Evolutionary conservation across 2,329 filamentous ascomycete species (phyloP).

Genomic region (Aspergillus sp.): DNA sequence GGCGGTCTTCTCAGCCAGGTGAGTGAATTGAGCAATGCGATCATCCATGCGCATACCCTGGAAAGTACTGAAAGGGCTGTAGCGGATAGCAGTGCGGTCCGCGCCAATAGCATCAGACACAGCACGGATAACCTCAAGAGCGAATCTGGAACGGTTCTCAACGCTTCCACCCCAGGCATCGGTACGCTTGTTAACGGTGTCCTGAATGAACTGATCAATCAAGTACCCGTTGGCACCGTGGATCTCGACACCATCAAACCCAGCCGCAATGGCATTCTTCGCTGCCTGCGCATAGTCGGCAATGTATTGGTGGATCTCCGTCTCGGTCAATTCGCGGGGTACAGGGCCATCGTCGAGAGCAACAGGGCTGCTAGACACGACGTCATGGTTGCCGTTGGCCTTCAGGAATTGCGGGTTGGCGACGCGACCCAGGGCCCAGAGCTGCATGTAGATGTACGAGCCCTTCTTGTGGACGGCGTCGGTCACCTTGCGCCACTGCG

Average conservation of each 20-base stretch:
- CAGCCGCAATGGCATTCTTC: constrained; percentile 55
- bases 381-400: constrained; percentile 13
- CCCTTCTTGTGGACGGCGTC: constrained; percentile 65
- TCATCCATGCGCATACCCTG: constrained; percentile 60
- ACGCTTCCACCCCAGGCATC: constrained; percentile 55
- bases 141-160: constrained; percentile 56
- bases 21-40: constrained; percentile 63
- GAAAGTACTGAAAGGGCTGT: constrained; percentile 48
- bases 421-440: constrained; percentile 63
- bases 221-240: constrained; percentile 55
- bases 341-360: constrained; percentile 27
- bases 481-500: constrained; percentile 62
- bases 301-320: constrained; percentile 48
- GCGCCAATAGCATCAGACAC: constrained; percentile 48
- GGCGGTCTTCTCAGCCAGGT: constrained; percentile 57
- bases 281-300: constrained; percentile 49
- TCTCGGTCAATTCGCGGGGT: constrained; percentile 36
- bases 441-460: constrained; percentile 62
- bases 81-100: constrained; percentile 47
- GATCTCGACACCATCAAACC: constrained; percentile 56
- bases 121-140: constrained; percentile 52
- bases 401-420: constrained; percentile 41
- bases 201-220: constrained; percentile 54
- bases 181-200: constrained; percentile 49
- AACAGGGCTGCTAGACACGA: constrained; percentile 27